Percentiles rank a stretch among this genome's conserved stretches.
Evolutionary conservation across 2,329 filamentous ascomycete species (phyloP).

Genomic region (Diplocarpon rosae): DNA sequence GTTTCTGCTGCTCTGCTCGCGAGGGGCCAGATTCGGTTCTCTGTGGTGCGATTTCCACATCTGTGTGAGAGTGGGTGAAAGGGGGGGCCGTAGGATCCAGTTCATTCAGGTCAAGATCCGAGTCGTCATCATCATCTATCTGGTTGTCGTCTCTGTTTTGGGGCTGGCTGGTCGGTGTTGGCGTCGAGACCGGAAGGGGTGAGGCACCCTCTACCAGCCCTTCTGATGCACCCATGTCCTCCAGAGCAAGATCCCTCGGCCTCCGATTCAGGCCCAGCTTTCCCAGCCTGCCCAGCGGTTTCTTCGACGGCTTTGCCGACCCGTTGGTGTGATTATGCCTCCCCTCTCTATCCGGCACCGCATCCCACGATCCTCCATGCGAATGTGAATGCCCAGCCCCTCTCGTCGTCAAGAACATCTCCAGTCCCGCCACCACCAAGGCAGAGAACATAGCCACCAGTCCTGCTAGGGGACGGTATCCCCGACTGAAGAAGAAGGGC

Average conservation of each 20-base stretch:
- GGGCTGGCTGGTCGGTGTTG: conserved; percentile 21
- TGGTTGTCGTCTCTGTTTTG: conserved; percentile 25
- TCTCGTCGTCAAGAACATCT: conserved; percentile 75
- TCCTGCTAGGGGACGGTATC: conserved; percentile 71
- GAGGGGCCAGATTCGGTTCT: conserved; percentile 17
- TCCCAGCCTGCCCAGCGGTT: conserved; percentile 21
- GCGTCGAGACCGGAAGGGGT: conserved; percentile 44
- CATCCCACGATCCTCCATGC: conserved; percentile 31
- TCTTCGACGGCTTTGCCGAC: conserved; percentile 12
- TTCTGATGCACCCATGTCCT: conserved; percentile 40
- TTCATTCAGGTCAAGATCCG: conserved; percentile 51
- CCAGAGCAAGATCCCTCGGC: conserved; percentile 39
- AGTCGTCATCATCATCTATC: conserved; percentile 31
- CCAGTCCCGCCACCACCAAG: conserved; percentile 72
- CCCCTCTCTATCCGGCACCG: conserved; percentile 27
- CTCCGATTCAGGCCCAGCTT: conserved; percentile 29
- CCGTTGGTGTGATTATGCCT: conserved; percentile 6
- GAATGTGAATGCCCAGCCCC: conserved; percentile 52
- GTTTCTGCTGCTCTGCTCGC: conserved; percentile 46
- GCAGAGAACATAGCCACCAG: conserved; percentile 73
- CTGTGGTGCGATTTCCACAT: conserved; percentile 4
- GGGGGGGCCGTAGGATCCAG: conserved; percentile 36
- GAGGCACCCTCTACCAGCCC: conserved; percentile 48
- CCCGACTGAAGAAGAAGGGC: conserved; percentile 65
- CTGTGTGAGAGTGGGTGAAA: conserved; percentile 18